Base-by-base conservation (phyloP, 2,329 filamentous ascomycete species). In the Myotisia sp. region DNA sequence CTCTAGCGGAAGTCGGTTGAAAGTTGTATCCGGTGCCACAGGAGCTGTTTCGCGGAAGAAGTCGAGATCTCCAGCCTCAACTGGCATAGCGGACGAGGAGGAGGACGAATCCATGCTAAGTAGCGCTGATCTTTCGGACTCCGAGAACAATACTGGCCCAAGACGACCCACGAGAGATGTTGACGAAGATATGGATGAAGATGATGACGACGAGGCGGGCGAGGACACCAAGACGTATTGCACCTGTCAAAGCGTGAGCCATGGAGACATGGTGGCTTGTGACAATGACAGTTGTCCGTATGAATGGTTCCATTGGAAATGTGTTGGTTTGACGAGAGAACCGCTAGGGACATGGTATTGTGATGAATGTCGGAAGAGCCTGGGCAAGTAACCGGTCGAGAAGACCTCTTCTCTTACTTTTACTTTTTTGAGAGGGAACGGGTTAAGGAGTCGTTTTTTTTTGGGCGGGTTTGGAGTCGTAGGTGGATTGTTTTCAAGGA, bases 231-330 rank as follows among this genome's bases (percentile, higher is more conserved):
- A 70, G 40, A 67, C 71, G 26, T 78, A 77, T 49, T 78, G 74
- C 54, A 74, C 73, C 43, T 78, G 74, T 48, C 71, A 72, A 32
- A 69, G 70, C 42, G 72, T 76, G 23, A 71, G 66, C 42, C 76
- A 75, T 47, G 74, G 74, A 12, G 70, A 75, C 47, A 78, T 78
- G 74, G 69, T 78, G 26, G 74, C 71, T 8, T 78, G 74, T 47
- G 74, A 78, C 51, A 76, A 77, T 48, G 70, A 74, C 23, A 60
- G 64, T 37, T 78, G 74, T 54, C 65, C 68, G 8, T 67, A 70
- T 42, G 72, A 78, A 50, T 78, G 74, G 74, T 78, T 78, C 53
- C 74, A 78, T 59, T 65, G 75, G 52, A 69, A 65, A 26, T 78
- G 74, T 45, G 71, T 76, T 33, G 69, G 71, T 13, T 56, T 78